Base-by-base conservation (phyloP, 768 basidiomycete species). In the Baorangia bicolor region DNA sequence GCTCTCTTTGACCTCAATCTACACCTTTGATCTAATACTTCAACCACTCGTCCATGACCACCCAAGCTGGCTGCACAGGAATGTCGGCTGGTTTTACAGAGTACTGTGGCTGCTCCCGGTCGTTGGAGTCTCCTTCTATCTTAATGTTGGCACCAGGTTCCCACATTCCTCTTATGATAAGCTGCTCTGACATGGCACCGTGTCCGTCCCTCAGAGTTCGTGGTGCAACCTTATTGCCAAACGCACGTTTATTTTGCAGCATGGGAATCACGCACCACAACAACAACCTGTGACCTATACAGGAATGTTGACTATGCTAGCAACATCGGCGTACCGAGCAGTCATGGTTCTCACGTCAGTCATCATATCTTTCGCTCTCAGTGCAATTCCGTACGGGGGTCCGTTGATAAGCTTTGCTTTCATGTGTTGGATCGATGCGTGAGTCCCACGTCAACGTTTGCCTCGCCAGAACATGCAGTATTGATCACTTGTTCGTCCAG, bases 401-500 rank as follows among this genome's bases (percentile, higher is more conserved):
- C 75, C 81, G 1, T 55, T 76, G 2, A 71, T 79, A 6, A 81
- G 83, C 27, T 90, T 92, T 66, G 68, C 82, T 6, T 94, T 92
- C 66, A 73, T 92, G 55, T 93, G 90, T 64, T 92, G 92, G 88
- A 79, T 94, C 42, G 87, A 94, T 68, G 79, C 92, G 88, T 94
- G 71, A 80, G 91, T 87, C 11, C 18, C 51, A 42, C 34, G 20
- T 45, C 57, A 13, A 40, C n/a, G 27, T 50, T 44, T 40, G n/a
- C 20, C 18, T 30, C 33, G 4, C 37, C 20, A 8, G 53, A 47
- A 47, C 57, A 53, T 45, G 34, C 46, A 6, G 31, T 47, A 46
- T 23, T 60, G 39, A 51, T 39, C n/a, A 5, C 48, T 18, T 45
- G 27, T 43, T 25, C 48, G n/a, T 44, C 16, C 42, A 92, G 91